Evolutionary conservation across 2,329 filamentous ascomycete species (phyloP).

Genomic region (Xylariaceae sp.): DNA sequence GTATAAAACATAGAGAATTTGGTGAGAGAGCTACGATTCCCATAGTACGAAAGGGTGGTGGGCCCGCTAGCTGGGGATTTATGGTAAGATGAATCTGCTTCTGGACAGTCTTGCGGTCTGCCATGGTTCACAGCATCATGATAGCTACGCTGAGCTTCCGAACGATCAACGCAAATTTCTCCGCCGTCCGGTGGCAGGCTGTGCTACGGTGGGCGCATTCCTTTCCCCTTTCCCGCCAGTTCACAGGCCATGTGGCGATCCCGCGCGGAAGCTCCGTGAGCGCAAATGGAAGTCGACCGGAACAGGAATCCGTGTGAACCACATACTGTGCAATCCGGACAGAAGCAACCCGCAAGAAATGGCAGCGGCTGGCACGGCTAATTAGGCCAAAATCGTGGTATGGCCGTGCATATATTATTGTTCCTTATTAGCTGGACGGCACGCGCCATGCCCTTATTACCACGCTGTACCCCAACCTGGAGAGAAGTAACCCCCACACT

Average conservation of each 20-base stretch:
- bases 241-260: slow-evolving; percentile 1
- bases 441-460: slow-evolving; percentile 8
- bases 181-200: not conserved
- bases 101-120: no score
- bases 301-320: slow-evolving; percentile 18
- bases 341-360: slow-evolving; percentile 5
- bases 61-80: no score
- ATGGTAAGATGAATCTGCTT: no score
- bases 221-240: no score
- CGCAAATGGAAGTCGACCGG: slow-evolving; percentile 22
- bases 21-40: no score
- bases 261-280: slow-evolving; percentile 17
- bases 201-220: slow-evolving; percentile 1
- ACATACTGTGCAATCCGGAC: slow-evolving; percentile 17
- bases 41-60: no score
- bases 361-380: slow-evolving; percentile 20
- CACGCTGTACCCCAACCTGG: slow-evolving; percentile 1
- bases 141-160: not conserved
- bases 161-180: no score
- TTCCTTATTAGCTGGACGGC: no score
- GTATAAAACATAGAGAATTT: no score
- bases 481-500: not conserved
- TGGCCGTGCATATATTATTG: no score
- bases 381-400: slow-evolving; percentile 8
- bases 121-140: not conserved